A percentile compares a stretch with the other conserved stretches of the same genome.
Evolutionary conservation across 345 rosid species (phyloP).

Genomic region (Lepidium aucheri): DNA sequence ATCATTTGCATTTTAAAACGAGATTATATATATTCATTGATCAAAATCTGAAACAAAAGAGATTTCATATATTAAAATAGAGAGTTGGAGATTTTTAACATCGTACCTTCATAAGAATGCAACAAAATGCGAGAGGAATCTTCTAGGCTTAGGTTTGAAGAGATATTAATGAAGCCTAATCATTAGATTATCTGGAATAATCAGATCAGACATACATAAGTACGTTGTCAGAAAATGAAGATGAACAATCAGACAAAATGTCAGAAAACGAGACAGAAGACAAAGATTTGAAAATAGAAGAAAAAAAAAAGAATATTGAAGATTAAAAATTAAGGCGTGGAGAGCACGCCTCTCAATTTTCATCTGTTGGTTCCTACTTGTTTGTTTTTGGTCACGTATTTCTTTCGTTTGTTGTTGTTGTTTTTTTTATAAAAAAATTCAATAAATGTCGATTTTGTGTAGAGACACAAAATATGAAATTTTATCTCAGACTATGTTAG

Average conservation of each 20-base stretch:
- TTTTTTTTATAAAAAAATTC: too few species aligned
- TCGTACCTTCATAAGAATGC: slow-evolving; percentile 13
- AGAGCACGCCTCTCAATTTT: slow-evolving; percentile 9
- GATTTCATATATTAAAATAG: neutral
- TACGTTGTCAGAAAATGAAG: neutral
- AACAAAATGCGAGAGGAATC: neutral
- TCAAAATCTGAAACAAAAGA: neutral
- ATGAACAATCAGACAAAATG: neutral
- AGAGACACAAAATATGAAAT: neutral
- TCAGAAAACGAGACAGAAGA: neutral
- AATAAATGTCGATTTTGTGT: neutral
- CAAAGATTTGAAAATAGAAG: slow-evolving; percentile 2
- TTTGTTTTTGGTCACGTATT: neutral
- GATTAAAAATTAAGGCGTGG: slow-evolving; percentile 15
- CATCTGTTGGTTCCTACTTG: neutral
- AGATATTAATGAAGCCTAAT: neutral
- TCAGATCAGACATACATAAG: neutral
- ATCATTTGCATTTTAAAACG: neutral
- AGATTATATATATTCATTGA: neutral
- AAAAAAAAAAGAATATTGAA: neutral
- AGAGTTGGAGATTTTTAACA: neutral
- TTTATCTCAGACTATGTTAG: neutral
- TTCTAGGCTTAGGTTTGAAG: neutral
- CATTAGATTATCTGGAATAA: neutral
- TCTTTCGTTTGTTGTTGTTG: neutral